Evolutionary conservation across 1,139 yeast species (phyloP), one percentile per base, ranked within the genome.

Genomic region (Geotrichum aggregatum): DNA sequence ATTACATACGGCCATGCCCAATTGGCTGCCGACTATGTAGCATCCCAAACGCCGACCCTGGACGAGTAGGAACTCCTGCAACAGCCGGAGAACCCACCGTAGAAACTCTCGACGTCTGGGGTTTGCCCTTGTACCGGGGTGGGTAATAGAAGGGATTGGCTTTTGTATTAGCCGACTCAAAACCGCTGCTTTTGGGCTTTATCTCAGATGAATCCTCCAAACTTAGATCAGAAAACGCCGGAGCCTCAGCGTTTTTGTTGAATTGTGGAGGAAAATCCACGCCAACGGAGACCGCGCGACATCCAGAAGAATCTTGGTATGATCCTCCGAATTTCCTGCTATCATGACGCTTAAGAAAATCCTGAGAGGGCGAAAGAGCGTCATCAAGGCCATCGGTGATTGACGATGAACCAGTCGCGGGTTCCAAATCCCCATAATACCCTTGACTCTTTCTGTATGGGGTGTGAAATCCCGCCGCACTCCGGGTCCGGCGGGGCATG

Each of bases 41-140:
- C 42, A 47, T 43, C 8, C 49, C 44, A 44, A 52, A 52, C 6
- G 54, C 51, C 3, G 54, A 52, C 13, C 49, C 52, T 13, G 54
- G 54, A 8, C 51, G 34, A 13, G 28, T 3, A 2, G 47, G 47
- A 13, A 26, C 38, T 35, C 11, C 44, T 44, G 7, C 8, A 5
- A 24, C 28, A 24, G 28, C 7, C 28, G 5, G 28, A 24, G 28
- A 24, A 8, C 8, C 28, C 8, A 5, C 28, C 7, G 5, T 24
- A 8, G 28, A 5, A 24, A 24, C 28, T 24, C 28, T 24, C 8
- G 28, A 24, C 8, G 28, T 8, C 7, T 24, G 7, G 8, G 28
- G 7, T 33, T 34, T 28, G 40, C 14, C 21, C 38, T 16, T 44
- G 26, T 18, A 39, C n/a, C 34, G 28, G 14, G 22, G 24, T 11